phyloP scores from a whole-genome alignment of 140 eudicot genomes.

The Oenanthe javanica region DNA sequence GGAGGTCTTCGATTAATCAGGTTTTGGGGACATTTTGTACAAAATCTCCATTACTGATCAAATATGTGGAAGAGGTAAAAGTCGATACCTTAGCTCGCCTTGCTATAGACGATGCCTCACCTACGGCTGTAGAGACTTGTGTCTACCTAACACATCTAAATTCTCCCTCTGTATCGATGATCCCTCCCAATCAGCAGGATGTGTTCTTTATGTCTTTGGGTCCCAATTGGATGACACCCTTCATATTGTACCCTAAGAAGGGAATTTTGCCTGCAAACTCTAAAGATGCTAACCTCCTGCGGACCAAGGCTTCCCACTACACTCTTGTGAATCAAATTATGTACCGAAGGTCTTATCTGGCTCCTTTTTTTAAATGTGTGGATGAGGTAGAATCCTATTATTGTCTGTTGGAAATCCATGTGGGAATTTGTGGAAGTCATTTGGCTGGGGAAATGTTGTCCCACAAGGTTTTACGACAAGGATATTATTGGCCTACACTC shows the following conservation, averaged over 20 bases:
- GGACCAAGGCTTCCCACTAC: not conserved
- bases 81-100: not conserved
- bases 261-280: not conserved
- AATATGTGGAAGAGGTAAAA: no score
- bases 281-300: not conserved
- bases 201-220: no score
- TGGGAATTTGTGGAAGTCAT: not conserved
- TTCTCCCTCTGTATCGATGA: no score
- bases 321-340: not conserved
- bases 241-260: not conserved
- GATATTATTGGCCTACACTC: not conserved
- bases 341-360: not conserved
- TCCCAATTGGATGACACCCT: no score
- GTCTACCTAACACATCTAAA: no score
- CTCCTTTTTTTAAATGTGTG: not conserved
- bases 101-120: no score
- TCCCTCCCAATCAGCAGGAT: no score
- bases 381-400: not conserved
- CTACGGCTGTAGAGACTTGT: no score
- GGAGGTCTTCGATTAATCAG: not conserved
- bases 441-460: not conserved
- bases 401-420: not conserved
- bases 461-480: not conserved
- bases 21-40: not conserved
- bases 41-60: not conserved